Conservation (phyloP, 2,329 filamentous ascomycete species). For the Neofusicoccum ribis region DNA sequence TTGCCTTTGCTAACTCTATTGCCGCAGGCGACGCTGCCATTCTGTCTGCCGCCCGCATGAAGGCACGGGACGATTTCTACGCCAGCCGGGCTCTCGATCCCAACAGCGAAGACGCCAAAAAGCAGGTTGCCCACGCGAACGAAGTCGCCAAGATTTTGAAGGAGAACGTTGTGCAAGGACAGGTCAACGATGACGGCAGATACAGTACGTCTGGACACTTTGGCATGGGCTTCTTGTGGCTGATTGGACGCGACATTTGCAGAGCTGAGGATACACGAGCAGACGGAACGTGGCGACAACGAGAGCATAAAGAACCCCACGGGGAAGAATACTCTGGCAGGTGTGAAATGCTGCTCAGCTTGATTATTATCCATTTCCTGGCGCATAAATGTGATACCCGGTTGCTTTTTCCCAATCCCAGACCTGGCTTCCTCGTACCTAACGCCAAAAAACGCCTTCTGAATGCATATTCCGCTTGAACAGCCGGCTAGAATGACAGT, state of each 20-base stretch:
- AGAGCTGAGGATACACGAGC: conserved; percentile 86
- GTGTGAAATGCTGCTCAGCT: conserved; percentile 40
- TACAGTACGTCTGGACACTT: conserved; percentile 58
- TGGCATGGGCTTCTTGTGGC: conserved; percentile 19
- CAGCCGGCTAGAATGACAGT: conserved; percentile 1
- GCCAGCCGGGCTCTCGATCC: conserved; percentile 61
- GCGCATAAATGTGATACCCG: conserved; percentile 15
- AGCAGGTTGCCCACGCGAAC: conserved; percentile 74
- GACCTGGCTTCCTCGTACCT: background rate
- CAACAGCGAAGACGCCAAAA: conserved; percentile 58
- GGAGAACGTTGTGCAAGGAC: conserved; percentile 86
- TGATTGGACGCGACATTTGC: conserved; percentile 1
- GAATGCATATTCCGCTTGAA: background rate
- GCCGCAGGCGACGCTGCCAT: conserved; percentile 66
- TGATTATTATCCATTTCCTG: conserved; percentile 21
- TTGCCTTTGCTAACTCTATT: background rate
- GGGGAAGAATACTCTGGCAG: conserved; percentile 40
- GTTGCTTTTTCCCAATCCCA: background rate
- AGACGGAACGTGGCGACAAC: conserved; percentile 92
- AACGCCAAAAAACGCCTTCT: conserved; percentile 29
- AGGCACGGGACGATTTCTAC: conserved; percentile 75
- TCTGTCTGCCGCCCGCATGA: conserved; percentile 67
- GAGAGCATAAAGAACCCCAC: conserved; percentile 75
- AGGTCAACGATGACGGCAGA: conserved; percentile 42
- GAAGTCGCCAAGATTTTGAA: conserved; percentile 78